Conservation (phyloP, 2,329 filamentous ascomycete genomes). For the Boeremia lycopersici region DNA sequence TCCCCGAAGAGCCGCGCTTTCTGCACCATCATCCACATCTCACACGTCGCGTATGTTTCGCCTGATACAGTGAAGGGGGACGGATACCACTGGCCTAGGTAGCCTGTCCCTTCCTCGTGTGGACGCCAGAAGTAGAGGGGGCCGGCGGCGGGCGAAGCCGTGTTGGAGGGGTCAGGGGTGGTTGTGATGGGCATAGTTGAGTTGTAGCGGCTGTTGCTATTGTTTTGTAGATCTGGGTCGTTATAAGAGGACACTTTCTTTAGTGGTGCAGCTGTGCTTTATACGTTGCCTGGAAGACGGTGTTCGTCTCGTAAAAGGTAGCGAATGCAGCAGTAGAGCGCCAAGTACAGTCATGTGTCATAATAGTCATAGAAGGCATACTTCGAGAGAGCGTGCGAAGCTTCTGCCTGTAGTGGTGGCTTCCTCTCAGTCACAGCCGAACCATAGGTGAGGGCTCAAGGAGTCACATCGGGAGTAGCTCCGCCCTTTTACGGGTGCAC, state of each 20-base stretch:
- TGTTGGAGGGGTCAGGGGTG: neutral
- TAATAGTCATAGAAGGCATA: too few species aligned
- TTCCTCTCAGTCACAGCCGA: constrained; percentile 1
- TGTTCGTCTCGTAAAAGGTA: neutral
- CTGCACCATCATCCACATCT: constrained; percentile 58
- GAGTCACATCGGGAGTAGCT: constrained; percentile 7
- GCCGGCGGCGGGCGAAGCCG: neutral
- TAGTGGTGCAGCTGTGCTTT: neutral
- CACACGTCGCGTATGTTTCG: constrained; percentile 47
- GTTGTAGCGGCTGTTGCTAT: neutral
- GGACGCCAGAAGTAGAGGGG: constrained; percentile 40
- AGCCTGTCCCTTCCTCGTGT: constrained; percentile 51
- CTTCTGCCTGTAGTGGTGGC: neutral
- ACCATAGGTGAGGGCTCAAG: constrained; percentile 5
- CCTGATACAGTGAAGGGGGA: constrained; percentile 51
- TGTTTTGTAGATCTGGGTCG: neutral
- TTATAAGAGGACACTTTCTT: neutral
- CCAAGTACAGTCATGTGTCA: neutral
- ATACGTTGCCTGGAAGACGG: neutral
- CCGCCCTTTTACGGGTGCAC: constrained; percentile 10
- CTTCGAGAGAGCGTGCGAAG: too few species aligned
- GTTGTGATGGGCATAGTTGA: neutral
- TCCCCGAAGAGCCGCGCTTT: constrained; percentile 53
- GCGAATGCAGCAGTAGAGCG: neutral
- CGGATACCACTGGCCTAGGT: constrained; percentile 68